Conservation (phyloP, 768 basidiomycete species). For the Mycena floridula region DNA sequence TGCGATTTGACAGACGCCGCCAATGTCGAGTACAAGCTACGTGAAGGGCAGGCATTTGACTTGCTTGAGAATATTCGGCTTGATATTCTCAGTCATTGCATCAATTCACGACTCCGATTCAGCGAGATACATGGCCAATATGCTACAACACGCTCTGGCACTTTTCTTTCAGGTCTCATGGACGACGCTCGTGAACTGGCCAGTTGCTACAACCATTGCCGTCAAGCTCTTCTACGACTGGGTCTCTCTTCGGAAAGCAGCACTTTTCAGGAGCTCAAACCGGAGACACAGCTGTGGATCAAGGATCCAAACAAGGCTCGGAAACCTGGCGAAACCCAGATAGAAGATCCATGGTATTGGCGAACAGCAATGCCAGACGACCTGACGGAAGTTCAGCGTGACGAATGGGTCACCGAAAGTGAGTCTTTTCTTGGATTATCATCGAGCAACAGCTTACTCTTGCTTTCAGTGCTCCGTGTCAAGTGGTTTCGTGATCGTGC, state of each 20-base stretch:
- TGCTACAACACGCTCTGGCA: no score
- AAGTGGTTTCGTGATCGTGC: constrained; percentile 23
- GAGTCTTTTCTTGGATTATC: no score
- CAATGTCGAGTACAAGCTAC: no score
- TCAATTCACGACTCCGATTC: no score
- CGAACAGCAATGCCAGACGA: neutral
- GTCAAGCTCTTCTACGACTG: neutral
- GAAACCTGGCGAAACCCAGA: neutral
- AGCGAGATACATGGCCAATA: no score
- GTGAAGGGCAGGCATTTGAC: no score
- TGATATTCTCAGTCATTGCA: no score
- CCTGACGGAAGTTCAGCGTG: neutral
- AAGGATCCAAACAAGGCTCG: neutral
- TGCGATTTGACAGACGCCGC: no score
- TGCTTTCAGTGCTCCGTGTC: constrained; percentile 14
- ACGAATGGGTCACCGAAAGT: neutral
- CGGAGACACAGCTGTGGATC: neutral
- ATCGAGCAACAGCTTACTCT: no score
- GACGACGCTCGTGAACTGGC: no score
- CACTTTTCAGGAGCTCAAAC: neutral
- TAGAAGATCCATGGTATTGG: neutral
- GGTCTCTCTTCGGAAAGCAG: neutral
- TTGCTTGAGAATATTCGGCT: no score
- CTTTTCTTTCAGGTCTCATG: no score
- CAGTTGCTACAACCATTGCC: neutral